Conservation (phyloP, 345 rosid genomes). For the Brassica cretica region DNA sequence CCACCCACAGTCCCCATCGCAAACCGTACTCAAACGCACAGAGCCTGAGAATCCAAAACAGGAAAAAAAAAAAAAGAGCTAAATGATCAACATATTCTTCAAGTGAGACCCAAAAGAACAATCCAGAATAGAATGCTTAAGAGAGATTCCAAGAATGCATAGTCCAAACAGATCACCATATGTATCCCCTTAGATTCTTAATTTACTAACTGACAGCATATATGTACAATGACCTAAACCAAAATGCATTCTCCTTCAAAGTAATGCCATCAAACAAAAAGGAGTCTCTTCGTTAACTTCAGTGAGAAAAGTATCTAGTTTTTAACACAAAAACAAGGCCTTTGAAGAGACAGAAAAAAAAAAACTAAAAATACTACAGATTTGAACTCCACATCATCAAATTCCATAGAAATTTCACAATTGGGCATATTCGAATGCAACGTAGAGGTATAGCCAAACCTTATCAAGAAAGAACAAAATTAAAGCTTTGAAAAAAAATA, state of each 20-base stretch:
- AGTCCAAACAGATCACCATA: neutral
- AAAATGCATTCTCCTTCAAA: neutral
- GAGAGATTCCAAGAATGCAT: neutral
- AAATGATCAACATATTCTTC: neutral
- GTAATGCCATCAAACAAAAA: neutral
- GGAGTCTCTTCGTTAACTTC: neutral
- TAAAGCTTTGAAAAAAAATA: neutral
- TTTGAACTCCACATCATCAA: neutral
- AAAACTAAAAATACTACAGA: neutral
- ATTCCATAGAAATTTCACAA: conserved; percentile 7
- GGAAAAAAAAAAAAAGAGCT: neutral
- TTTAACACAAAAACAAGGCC: neutral
- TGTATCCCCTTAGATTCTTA: neutral
- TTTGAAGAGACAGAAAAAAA: neutral
- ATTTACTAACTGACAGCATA: no score
- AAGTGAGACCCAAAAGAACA: neutral
- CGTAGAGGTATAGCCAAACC: neutral
- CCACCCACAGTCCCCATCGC: conserved; percentile 84
- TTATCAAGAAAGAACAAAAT: neutral
- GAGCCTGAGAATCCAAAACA: conserved; percentile 49
- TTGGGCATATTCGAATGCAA: neutral
- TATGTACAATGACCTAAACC: neutral
- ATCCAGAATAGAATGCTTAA: neutral
- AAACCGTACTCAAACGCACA: conserved; percentile 61
- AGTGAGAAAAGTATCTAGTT: conserved; percentile 1